Base-by-base conservation (phyloP, 129 eudicot genomes). In the Glebionis coronaria region DNA sequence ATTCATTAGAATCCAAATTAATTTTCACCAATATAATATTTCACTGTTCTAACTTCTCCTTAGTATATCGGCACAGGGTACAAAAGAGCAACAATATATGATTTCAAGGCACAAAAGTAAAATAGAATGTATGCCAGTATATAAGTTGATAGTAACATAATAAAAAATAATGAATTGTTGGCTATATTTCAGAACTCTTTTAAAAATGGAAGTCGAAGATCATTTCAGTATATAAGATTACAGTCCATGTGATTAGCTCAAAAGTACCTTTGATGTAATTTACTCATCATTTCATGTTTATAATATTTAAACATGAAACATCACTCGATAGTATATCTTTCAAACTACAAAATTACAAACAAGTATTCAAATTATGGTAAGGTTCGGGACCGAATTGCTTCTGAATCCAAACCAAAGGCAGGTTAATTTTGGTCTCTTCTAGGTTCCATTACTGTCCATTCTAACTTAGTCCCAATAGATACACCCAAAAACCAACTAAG, bases 31-130 rank as follows among this genome's bases (percentile, higher is more conserved):
- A 4, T 80, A 57, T 60, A 61, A 25, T 63, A 62, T 69, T 69
- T 88, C 88, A 85, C 80, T 78, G 84, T 69, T 78, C 86, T 73
- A 88, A 88, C 73, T 82, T 85, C 96, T 85, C 85, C 69, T 88
- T 91, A 16, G 96, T 85, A 59, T 87, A 87, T 77, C 95, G 83
- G 80, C 75, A 81, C 61, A 65, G 31, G 42, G 6, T 23, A 1
- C 2, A 3, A 31, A 49, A 4, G 54, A 61, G 67, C 7, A n/a
- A n/a, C 15, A 55, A 47, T 38, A 12, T 23, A 1, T 38, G 28
- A 28, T 12, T 56, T 42, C 49, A 15, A 54, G 44, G 45, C 15
- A 27, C 3, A 53, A 6, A 23, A 44, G 46, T 18, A 19, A 16
- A 29, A 38, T 11, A 55, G 8, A 23, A 13, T 1, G 53, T 35